These are phyloP conservation scores for Hymenoscyphus albidus DNA, from an alignment of 2,329 filamentous ascomycete species.

Conservation along the genomic window DNA sequence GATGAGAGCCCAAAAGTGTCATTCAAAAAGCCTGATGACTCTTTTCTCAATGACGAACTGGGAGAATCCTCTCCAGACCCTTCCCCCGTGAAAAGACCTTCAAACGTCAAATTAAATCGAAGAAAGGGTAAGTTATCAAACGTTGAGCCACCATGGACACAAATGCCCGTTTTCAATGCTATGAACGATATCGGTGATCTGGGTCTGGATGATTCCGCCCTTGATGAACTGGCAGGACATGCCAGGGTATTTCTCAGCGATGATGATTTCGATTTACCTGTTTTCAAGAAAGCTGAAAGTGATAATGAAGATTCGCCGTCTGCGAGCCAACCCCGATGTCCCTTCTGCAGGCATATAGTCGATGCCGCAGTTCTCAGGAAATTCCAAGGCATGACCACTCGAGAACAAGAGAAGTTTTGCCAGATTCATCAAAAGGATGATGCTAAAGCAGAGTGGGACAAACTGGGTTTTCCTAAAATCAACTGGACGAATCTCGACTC, in stretches of 20 bases:
- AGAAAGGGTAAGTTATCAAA: background rate
- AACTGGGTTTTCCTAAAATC: conserved; percentile 63
- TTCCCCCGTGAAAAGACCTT: background rate
- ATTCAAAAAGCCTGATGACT: background rate
- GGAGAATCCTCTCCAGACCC: background rate
- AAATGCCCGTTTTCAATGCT: conserved; percentile 13
- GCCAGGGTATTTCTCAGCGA: conserved; percentile 12
- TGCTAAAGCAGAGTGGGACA: conserved; percentile 41
- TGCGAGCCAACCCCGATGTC: conserved; percentile 46
- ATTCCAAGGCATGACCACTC: conserved; percentile 53
- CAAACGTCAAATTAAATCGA: background rate
- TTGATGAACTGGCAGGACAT: conserved; percentile 12
- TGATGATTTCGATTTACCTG: background rate
- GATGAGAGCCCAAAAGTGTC: background rate
- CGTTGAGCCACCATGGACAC: conserved; percentile 11
- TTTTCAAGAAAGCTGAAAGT: background rate
- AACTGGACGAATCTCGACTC: conserved; percentile 60
- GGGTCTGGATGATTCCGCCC: background rate
- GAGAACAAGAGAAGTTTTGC: conserved; percentile 61
- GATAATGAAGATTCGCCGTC: conserved; percentile 9
- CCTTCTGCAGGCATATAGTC: conserved; percentile 62
- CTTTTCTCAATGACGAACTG: background rate
- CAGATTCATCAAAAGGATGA: conserved; percentile 54
- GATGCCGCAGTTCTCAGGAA: conserved; percentile 50
- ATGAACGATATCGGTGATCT: background rate